Base-by-base conservation (phyloP, 306 rosid species). In the Inga laurina region DNA sequence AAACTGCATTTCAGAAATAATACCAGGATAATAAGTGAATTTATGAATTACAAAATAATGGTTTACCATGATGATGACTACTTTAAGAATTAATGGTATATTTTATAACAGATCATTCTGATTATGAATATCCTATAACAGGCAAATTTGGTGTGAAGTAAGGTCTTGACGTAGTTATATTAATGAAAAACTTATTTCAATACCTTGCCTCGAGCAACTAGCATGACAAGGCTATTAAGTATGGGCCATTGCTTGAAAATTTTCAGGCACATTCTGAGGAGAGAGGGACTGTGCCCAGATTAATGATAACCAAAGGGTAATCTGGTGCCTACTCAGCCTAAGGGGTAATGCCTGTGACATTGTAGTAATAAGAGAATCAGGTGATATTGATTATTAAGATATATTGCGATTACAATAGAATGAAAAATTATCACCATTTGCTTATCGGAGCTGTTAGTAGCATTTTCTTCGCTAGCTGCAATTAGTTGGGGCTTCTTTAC, bases 171-270 rank as follows among this genome's bases (percentile, higher is more conserved):
- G 34, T 22, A 61, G 24, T 10, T 22, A 61, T 22, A 61, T 61
- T 22, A 78, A 75, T 43, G 82, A 46, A 22, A 52, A 56, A 34
- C 45, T 67, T 35, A 18, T 51, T 43, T 46, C 79, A 85, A 84
- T 90, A 92, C 99, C 99, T 96, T 96, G 82, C 89, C 87, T 84
- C 87, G 90, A 77, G 97, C 94, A 87, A 93, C 94, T 82, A 96
- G 91, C 88, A 91, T 85, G 84, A 94, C 90, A 74, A 96, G 95
- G 89, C 98, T 87, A 84, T 27, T 88, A 91, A 30, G 98, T 94
- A 85, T 96, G 99, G 80, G 99, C 92, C 34, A 96, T 94, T 86
- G 97, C 99, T 92, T 92, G 97, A 87, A 91, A 96, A 82, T 89
- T 96, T 88, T 85, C 94, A 54, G 99, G 94, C 70, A 86, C 80